A percentile compares a stretch with the other conserved stretches of the same genome.
Evolutionary conservation across 257 asterid genomes (phyloP).

Genomic region (Plantago elongata): DNA sequence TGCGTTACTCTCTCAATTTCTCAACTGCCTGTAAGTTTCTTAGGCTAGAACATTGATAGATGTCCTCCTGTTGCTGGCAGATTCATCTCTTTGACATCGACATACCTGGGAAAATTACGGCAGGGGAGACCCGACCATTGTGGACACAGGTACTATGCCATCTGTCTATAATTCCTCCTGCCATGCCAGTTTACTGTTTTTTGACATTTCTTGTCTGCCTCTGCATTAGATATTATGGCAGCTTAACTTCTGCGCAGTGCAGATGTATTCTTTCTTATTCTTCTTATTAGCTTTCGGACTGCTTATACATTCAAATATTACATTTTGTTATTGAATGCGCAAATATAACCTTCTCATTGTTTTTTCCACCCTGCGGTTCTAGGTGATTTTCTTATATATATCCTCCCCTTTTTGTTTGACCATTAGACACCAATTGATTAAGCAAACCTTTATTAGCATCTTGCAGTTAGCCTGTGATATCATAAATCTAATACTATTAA

Average conservation of each 20-base stretch:
- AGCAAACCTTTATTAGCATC: too few relatives aligned
- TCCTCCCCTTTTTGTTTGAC: too few relatives aligned
- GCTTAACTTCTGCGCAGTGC: slow-evolving; percentile 29
- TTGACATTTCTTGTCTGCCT: slow-evolving; percentile 6
- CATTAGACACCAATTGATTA: too few relatives aligned
- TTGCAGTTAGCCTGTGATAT: not conserved
- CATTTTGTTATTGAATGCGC: too few relatives aligned
- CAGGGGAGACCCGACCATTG: slow-evolving; percentile 81
- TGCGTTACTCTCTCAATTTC: too few relatives aligned
- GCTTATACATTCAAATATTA: too few relatives aligned
- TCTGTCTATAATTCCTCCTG: slow-evolving; percentile 6
- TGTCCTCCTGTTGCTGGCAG: slow-evolving; percentile 33
- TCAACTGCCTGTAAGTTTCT: not conserved
- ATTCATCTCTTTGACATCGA: slow-evolving; percentile 85
- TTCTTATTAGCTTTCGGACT: too few relatives aligned
- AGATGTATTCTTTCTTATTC: too few relatives aligned
- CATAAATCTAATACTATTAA: not conserved
- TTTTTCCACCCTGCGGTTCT: too few relatives aligned
- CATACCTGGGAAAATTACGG: slow-evolving; percentile 82
- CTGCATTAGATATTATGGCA: slow-evolving; percentile 11
- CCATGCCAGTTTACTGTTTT: not conserved
- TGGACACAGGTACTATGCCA: slow-evolving; percentile 63
- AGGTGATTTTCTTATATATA: too few relatives aligned
- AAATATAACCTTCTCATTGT: too few relatives aligned
- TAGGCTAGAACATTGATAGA: slow-evolving; percentile 9